Conservation (phyloP, 176 grass and related monocot genomes). For the Eragrostis nindensis region DNA sequence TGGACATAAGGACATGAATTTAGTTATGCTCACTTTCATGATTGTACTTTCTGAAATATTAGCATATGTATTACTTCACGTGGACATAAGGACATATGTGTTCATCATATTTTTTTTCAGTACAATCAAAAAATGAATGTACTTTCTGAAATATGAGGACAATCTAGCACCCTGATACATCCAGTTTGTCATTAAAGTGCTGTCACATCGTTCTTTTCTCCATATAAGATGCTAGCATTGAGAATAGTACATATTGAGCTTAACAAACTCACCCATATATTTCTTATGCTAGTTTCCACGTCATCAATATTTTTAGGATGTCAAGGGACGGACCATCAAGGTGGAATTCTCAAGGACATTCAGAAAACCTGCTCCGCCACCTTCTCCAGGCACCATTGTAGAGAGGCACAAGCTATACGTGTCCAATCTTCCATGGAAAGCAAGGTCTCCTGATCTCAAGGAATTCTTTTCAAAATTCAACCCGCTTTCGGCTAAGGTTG, state of each 20-base stretch:
- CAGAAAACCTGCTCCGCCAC: conserved; percentile 63
- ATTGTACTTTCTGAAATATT: background rate
- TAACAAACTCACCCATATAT: background rate
- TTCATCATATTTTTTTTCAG: too few relatives aligned
- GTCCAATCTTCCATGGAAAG: conserved; percentile 97
- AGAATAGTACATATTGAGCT: background rate
- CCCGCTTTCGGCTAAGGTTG: conserved; percentile 62
- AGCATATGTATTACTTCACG: too few relatives aligned
- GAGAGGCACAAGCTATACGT: conserved; percentile 72
- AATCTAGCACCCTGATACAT: background rate
- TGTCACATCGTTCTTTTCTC: background rate
- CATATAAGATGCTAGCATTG: background rate
- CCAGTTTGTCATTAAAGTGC: background rate
- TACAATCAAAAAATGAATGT: too few relatives aligned
- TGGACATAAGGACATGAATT: background rate
- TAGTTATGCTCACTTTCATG: background rate
- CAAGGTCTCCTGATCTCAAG: conserved; percentile 63
- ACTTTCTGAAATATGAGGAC: background rate
- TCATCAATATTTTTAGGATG: conserved; percentile 51
- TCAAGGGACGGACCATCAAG: conserved; percentile 71
- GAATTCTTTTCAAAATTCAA: conserved; percentile 74
- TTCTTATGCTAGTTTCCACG: conserved; percentile 26
- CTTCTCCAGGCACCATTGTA: conserved; percentile 47
- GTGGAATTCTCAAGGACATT: conserved; percentile 87
- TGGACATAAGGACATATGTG: too few relatives aligned